Conservation (phyloP, 2,329 filamentous ascomycete genomes). For the Botryotinia convoluta region DNA sequence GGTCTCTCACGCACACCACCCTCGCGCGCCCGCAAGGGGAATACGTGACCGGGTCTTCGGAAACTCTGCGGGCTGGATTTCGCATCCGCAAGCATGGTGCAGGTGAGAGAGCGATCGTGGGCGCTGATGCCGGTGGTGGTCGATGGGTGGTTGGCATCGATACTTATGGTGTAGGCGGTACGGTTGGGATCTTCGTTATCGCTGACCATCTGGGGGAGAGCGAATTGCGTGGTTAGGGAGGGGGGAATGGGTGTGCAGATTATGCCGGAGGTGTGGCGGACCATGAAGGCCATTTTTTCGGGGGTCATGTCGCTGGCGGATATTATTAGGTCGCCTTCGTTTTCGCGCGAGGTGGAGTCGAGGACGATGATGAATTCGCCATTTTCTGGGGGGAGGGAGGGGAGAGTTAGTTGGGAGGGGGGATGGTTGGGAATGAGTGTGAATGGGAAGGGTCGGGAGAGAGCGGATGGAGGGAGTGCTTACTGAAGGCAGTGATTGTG, state of each 20-base stretch:
- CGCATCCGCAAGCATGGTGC: slow-evolving; percentile 71
- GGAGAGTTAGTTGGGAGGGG: slow-evolving; percentile 19
- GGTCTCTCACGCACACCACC: slow-evolving; percentile 77
- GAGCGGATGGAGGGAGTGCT: slow-evolving; percentile 31
- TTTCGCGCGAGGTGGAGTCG: slow-evolving; percentile 88
- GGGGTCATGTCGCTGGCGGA: slow-evolving; percentile 81
- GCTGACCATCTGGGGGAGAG: slow-evolving; percentile 85
- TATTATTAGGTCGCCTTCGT: slow-evolving; percentile 97
- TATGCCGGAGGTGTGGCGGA: slow-evolving; percentile 85
- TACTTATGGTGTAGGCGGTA: slow-evolving; percentile 89
- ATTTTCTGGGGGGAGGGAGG: slow-evolving; percentile 49
- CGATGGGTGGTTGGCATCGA: slow-evolving; percentile 71
- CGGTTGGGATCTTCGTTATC: slow-evolving; percentile 74
- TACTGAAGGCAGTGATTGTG: slow-evolving; percentile 63
- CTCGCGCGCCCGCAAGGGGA: slow-evolving; percentile 74
- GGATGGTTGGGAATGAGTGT: slow-evolving; percentile 22
- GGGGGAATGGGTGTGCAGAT: slow-evolving; percentile 84
- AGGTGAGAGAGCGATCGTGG: slow-evolving; percentile 80
- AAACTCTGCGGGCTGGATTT: slow-evolving; percentile 55
- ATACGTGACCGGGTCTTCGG: slow-evolving; percentile 82
- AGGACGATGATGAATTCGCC: slow-evolving; percentile 96
- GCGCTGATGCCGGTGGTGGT: slow-evolving; percentile 90
- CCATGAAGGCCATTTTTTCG: slow-evolving; percentile 92
- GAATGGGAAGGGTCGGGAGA: background rate
- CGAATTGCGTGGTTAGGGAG: slow-evolving; percentile 64